Conservation (phyloP, 1,139 yeast genomes). For the Williopsis jadinii region DNA sequence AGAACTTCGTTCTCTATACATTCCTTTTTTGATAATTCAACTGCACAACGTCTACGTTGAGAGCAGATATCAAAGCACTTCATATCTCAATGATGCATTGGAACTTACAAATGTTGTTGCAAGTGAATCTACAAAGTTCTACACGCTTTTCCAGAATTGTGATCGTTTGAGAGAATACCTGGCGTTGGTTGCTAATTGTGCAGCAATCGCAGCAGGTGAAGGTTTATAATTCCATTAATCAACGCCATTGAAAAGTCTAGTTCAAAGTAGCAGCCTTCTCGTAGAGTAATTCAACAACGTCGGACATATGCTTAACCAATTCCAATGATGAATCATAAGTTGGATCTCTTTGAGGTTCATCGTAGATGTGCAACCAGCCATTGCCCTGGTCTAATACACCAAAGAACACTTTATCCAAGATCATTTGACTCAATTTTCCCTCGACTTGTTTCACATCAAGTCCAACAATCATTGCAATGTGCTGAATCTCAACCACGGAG, state of each 20-base stretch:
- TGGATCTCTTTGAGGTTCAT: constrained; percentile 83
- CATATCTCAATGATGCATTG: constrained; percentile 45
- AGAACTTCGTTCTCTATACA: constrained; percentile 54
- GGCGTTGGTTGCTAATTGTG: constrained; percentile 40
- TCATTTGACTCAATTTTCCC: constrained; percentile 94
- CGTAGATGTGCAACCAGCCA: constrained; percentile 92
- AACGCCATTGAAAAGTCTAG: constrained; percentile 21
- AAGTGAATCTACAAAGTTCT: constrained; percentile 40
- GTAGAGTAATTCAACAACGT: constrained; percentile 83
- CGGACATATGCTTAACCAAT: constrained; percentile 79
- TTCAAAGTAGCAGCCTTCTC: constrained; percentile 86
- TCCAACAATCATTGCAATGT: constrained; percentile 83
- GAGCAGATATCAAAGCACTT: constrained; percentile 28
- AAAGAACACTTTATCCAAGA: constrained; percentile 84
- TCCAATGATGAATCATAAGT: constrained; percentile 86
- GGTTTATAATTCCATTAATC: constrained; percentile 7
- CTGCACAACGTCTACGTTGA: constrained; percentile 49
- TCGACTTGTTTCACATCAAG: constrained; percentile 85
- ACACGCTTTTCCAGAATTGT: constrained; percentile 48
- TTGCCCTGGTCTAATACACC: constrained; percentile 98
- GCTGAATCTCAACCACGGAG: constrained; percentile 87
- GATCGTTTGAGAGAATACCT: constrained; percentile 62
- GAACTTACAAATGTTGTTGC: constrained; percentile 50
- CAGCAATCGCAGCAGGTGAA: constrained; percentile 21
- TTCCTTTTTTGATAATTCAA: constrained; percentile 68